Conservation (phyloP, 2,329 filamentous ascomycete species). For the Sphaerulina populicola region DNA sequence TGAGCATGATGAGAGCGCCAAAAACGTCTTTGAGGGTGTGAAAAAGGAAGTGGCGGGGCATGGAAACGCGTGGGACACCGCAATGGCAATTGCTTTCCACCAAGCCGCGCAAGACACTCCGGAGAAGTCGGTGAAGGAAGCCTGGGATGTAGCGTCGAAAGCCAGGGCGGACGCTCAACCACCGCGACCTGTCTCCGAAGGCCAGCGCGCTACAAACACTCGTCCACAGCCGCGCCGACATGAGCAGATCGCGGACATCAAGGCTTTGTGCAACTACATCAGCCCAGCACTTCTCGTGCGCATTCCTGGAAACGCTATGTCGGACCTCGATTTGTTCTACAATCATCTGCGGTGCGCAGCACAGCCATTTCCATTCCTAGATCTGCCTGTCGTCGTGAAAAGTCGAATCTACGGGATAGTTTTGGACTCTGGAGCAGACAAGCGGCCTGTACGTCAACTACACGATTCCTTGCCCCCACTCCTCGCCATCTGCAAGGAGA, state of each 20-base stretch:
- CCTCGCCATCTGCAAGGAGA: neutral
- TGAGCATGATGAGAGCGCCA: neutral
- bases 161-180: conserved; percentile 33
- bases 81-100: conserved; percentile 55
- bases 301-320: neutral
- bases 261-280: neutral
- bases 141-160: conserved; percentile 72
- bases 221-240: neutral
- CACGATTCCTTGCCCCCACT: neutral
- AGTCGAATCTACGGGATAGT: neutral
- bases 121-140: conserved; percentile 70
- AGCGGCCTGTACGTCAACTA: neutral
- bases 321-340: neutral
- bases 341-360: neutral
- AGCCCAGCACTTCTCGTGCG: neutral
- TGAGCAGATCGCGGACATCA: neutral
- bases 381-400: neutral
- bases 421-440: neutral
- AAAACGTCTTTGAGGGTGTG: neutral
- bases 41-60: neutral
- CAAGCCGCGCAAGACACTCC: conserved; percentile 77
- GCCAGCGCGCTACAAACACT: neutral
- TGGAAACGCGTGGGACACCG: neutral
- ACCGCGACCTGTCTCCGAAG: neutral
- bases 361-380: neutral